Conservation (phyloP, 257 asterid genomes). For the Solanum virginianum region DNA sequence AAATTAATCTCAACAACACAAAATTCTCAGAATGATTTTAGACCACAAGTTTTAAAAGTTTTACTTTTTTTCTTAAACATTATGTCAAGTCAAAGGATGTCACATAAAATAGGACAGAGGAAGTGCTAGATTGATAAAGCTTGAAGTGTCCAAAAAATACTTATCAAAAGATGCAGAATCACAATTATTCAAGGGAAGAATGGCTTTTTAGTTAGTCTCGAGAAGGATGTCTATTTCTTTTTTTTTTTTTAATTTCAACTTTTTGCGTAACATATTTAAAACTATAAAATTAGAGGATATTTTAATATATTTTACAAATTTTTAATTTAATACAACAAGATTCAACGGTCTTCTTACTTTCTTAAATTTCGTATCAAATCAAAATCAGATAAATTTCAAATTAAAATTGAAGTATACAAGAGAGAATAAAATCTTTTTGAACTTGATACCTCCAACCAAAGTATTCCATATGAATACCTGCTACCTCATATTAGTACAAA, state of each 20-base stretch:
- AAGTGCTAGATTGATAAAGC: neutral
- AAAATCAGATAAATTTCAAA: neutral
- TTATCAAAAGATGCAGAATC: constrained; percentile 1
- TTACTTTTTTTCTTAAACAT: too few relatives aligned
- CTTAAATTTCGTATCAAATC: neutral
- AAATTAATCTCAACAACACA: too few relatives aligned
- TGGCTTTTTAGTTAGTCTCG: neutral
- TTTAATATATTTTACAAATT: too few relatives aligned
- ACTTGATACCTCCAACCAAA: neutral
- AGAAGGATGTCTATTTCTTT: neutral
- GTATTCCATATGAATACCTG: too few relatives aligned
- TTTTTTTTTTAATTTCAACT: neutral
- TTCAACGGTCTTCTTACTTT: neutral
- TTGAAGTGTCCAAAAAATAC: neutral
- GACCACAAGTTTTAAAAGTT: too few relatives aligned
- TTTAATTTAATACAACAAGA: neutral
- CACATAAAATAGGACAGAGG: too few relatives aligned
- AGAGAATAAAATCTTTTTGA: constrained; percentile 45
- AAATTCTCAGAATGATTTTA: too few relatives aligned
- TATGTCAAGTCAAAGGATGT: too few relatives aligned
- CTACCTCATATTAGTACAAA: too few relatives aligned
- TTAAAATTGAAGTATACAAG: neutral
- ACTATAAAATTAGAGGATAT: too few relatives aligned
- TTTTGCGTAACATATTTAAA: neutral
- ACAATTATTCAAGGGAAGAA: neutral